These are phyloP conservation scores for Datisca glomerata DNA, from an alignment of 306 rosid genomes.

Conservation along the genomic window DNA sequence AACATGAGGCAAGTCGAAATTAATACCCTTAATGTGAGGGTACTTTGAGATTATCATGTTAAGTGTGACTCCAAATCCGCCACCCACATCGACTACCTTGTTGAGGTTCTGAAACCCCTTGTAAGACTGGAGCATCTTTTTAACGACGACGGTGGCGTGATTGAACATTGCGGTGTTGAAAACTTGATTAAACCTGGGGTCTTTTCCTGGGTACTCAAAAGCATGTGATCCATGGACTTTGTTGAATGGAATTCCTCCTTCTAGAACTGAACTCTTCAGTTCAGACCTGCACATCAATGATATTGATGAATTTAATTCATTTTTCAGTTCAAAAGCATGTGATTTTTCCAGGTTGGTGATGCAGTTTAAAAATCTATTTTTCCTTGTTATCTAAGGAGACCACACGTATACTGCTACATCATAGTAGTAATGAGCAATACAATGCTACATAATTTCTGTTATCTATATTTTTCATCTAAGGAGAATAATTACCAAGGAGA, in stretches of 20 bases:
- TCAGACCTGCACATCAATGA: conserved; percentile 18
- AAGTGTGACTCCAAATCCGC: conserved; percentile 36
- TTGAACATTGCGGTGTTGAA: conserved; percentile 43
- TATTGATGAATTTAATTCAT: too few species aligned
- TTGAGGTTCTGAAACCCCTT: conserved; percentile 28
- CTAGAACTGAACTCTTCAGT: conserved; percentile 24
- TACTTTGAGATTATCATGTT: conserved; percentile 36
- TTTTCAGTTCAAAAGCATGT: background rate
- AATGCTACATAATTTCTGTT: background rate
- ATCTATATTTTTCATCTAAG: too few species aligned
- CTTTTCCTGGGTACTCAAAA: conserved; percentile 23
- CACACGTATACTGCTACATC: background rate
- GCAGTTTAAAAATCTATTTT: background rate
- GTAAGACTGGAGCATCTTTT: conserved; percentile 26
- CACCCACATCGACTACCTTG: conserved; percentile 52
- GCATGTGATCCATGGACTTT: conserved; percentile 25
- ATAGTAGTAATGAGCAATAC: background rate
- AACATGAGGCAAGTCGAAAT: conserved; percentile 37
- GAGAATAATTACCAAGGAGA: too few species aligned
- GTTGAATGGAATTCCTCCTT: conserved; percentile 33
- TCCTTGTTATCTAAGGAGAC: background rate
- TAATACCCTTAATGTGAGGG: conserved; percentile 33
- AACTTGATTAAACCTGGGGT: conserved; percentile 24
- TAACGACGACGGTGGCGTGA: conserved; percentile 18
- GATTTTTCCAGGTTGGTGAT: background rate